Percentiles rank a stretch among this genome's conserved stretches.
These are phyloP conservation scores for Auricularia auricula-judae DNA, from an alignment of 768 basidiomycete genomes.

Conservation along the genomic window DNA sequence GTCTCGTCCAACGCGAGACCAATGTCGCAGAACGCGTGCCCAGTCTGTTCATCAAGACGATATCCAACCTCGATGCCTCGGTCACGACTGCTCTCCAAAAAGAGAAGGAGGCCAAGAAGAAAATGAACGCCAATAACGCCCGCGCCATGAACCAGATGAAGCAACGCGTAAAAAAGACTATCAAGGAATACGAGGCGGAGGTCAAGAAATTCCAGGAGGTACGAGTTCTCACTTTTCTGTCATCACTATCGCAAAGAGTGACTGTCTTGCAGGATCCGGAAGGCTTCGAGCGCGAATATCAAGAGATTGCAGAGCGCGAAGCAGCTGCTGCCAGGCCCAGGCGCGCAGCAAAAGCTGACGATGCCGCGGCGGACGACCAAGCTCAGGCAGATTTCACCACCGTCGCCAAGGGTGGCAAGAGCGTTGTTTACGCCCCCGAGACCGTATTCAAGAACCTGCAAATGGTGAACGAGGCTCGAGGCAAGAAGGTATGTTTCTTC, in stretches of 20 bases:
- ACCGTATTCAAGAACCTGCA: slow-evolving; percentile 88
- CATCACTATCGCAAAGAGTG: no score
- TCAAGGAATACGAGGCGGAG: slow-evolving; percentile 80
- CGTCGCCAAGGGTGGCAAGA: slow-evolving; percentile 83
- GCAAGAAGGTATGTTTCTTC: slow-evolving; percentile 69
- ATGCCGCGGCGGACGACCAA: slow-evolving; percentile 32
- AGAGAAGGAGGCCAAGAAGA: slow-evolving; percentile 91
- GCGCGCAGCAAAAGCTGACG: slow-evolving; percentile 17
- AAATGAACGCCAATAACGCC: slow-evolving; percentile 90
- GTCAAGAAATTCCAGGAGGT: slow-evolving; percentile 73
- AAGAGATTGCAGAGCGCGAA: slow-evolving; percentile 34
- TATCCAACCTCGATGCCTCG: slow-evolving; percentile 63
- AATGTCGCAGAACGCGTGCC: slow-evolving; percentile 81
- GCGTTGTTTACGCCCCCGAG: slow-evolving; percentile 70
- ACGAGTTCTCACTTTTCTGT: slow-evolving; percentile 10
- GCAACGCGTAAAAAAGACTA: slow-evolving; percentile 87
- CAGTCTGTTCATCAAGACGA: slow-evolving; percentile 70
- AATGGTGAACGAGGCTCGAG: slow-evolving; percentile 84
- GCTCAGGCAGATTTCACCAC: slow-evolving; percentile 70
- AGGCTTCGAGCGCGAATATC: slow-evolving; percentile 70
- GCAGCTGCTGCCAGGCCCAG: slow-evolving; percentile 28
- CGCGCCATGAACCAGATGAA: slow-evolving; percentile 96
- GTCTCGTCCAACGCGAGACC: slow-evolving; percentile 81
- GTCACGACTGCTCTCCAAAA: slow-evolving; percentile 63
- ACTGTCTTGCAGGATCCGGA: slow-evolving; percentile 61